A percentile compares a stretch with the other conserved stretches of the same genome.
phyloP scores from a whole-genome alignment of 768 basidiomycete species.

The Kockovaella imperatae region DNA sequence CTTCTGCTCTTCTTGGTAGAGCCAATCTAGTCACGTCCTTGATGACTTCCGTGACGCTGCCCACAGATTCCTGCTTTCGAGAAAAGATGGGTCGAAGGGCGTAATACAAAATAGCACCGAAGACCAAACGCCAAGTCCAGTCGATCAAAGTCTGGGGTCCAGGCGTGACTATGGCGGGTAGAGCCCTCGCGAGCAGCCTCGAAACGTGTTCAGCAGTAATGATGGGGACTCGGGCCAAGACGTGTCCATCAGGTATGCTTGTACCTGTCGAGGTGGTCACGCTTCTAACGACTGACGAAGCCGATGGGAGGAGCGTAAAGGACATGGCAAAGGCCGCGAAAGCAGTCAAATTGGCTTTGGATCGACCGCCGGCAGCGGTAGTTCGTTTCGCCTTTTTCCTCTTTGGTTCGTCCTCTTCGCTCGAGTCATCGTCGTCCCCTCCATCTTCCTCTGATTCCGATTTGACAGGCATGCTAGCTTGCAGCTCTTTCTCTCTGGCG shows the following conservation, averaged over 20 bases:
- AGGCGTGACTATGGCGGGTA: constrained; percentile 22
- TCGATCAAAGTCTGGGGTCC: constrained; percentile 29
- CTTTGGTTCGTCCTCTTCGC: constrained; percentile 24
- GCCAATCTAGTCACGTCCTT: constrained; percentile 5
- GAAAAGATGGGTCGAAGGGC: constrained; percentile 25
- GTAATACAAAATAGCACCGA: constrained; percentile 25
- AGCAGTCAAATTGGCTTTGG: constrained; percentile 12
- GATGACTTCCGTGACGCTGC: constrained; percentile 11
- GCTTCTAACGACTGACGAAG: constrained; percentile 19
- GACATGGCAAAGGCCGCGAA: constrained; percentile 40
- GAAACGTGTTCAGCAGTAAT: constrained; percentile 37
- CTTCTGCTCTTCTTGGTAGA: constrained; percentile 2
- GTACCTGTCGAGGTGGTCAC: too few species aligned
- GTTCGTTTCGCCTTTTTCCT: constrained; percentile 15
- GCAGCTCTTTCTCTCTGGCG: constrained; percentile 12
- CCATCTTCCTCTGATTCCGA: constrained; percentile 13
- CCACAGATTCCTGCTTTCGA: constrained; percentile 2
- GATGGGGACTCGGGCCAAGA: constrained; percentile 27
- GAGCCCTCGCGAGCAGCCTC: constrained; percentile 16
- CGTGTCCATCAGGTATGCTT: too few species aligned
- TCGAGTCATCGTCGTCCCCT: constrained; percentile 20
- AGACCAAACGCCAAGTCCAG: constrained; percentile 32
- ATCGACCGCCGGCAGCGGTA: constrained; percentile 4
- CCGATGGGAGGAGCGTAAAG: constrained; percentile 32
- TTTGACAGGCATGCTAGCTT: constrained; percentile 11